Conservation (phyloP, 805 yeast species). For the Lachancea waltii region DNA sequence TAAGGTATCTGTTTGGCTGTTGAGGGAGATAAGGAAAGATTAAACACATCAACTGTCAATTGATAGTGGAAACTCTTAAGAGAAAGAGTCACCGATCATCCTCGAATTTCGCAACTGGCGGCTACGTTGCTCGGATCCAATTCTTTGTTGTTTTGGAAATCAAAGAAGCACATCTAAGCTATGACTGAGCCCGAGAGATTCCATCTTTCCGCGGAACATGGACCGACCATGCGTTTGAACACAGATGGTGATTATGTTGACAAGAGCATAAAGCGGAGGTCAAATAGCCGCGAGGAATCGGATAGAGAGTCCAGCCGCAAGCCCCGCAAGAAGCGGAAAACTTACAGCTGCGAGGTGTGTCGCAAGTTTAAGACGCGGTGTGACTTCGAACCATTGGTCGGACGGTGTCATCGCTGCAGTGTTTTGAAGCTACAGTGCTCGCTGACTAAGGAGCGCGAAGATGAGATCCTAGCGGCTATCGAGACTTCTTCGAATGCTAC, state of each 20-base stretch:
- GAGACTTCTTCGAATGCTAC: constrained; percentile 15
- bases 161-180: too few relatives aligned
- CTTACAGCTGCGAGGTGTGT: constrained; percentile 45
- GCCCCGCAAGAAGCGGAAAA: constrained; percentile 35
- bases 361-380: constrained; percentile 54
- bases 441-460: constrained; percentile 31
- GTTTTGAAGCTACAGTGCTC: constrained; percentile 45
- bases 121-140: too few relatives aligned
- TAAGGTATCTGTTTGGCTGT: too few relatives aligned
- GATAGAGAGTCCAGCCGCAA: constrained; percentile 7
- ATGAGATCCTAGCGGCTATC: constrained; percentile 22
- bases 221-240: neutral
- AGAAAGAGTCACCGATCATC: too few relatives aligned
- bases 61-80: too few relatives aligned
- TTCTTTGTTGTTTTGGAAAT: too few relatives aligned
- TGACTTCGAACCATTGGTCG: constrained; percentile 39
- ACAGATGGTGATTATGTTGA: constrained; percentile 1
- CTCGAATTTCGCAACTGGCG: too few relatives aligned
- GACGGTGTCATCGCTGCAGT: constrained; percentile 48
- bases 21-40: too few relatives aligned
- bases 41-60: too few relatives aligned
- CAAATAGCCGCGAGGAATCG: neutral
- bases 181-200: neutral
- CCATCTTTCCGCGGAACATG: neutral
- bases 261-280: neutral